These are phyloP conservation scores for Striga asiatica DNA, from an alignment of 257 asterid species.

Conservation along the genomic window DNA sequence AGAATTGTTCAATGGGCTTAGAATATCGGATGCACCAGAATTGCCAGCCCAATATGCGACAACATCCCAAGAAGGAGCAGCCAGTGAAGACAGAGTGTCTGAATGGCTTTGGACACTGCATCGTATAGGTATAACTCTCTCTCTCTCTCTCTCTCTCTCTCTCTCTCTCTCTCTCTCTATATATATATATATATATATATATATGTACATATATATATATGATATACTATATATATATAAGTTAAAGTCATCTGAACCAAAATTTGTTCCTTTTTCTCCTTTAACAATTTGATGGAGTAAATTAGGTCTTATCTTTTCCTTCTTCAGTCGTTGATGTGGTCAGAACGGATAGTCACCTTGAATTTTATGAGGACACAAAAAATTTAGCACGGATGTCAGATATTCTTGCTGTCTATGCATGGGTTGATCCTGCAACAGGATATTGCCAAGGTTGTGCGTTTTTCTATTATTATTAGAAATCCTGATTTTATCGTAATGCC, in stretches of 20 bases:
- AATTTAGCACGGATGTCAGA: conserved; percentile 98
- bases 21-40: conserved; percentile 59
- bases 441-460: conserved; percentile 79
- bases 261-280: not conserved
- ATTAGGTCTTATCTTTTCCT: not conserved
- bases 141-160: not conserved
- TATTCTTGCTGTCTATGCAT: conserved; percentile 96
- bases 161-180: too few species aligned
- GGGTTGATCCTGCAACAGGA: conserved; percentile 98
- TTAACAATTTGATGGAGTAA: conserved; percentile 10
- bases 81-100: conserved; percentile 65
- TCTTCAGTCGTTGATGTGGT: conserved; percentile 89
- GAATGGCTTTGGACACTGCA: conserved; percentile 99
- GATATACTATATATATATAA: too few species aligned
- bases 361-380: conserved; percentile 77
- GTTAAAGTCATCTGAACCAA: not conserved
- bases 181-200: too few species aligned
- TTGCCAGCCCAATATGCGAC: conserved; percentile 30
- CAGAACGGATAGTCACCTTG: conserved; percentile 94
- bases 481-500: conserved; percentile 10
- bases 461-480: conserved; percentile 11
- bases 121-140: conserved; percentile 51
- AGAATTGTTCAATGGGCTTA: conserved; percentile 36
- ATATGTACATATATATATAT: too few species aligned
- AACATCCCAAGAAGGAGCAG: conserved; percentile 44